Evolutionary conservation across 345 rosid species (phyloP).

Genomic region (Populus ilicifolia): DNA sequence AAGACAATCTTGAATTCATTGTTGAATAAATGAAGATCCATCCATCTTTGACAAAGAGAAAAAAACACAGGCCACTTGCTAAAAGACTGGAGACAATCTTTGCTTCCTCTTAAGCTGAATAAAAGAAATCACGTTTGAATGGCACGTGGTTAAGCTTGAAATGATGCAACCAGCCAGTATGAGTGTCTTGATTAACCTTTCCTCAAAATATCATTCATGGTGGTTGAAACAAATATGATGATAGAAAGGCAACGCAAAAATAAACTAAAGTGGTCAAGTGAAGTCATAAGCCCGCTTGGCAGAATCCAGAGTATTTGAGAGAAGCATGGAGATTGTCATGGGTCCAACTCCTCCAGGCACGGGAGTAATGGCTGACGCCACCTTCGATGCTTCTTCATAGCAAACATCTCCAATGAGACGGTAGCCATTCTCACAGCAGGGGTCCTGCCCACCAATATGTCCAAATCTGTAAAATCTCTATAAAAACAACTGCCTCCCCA

Average conservation of each 20-base stretch:
- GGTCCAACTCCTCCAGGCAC: slow-evolving; percentile 97
- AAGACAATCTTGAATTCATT: not conserved
- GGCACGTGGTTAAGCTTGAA: not conserved
- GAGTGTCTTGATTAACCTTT: not conserved
- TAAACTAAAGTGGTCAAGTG: slow-evolving; percentile 5
- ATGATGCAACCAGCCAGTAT: not conserved
- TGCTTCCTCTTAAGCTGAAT: too few relatives aligned
- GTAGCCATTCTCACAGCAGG: slow-evolving; percentile 64
- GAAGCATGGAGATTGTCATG: slow-evolving; percentile 89
- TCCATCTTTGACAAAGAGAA: not conserved
- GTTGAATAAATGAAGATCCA: too few relatives aligned
- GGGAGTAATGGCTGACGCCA: slow-evolving; percentile 77
- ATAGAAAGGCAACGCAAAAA: not conserved
- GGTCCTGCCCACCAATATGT: slow-evolving; percentile 49
- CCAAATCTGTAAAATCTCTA: not conserved
- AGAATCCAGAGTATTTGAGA: slow-evolving; percentile 71
- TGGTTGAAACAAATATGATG: not conserved
- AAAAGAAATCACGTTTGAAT: not conserved
- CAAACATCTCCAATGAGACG: slow-evolving; percentile 83
- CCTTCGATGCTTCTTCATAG: slow-evolving; percentile 66
- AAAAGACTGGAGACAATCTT: not conserved
- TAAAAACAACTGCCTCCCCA: not conserved
- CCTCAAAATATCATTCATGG: not conserved
- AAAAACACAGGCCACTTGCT: not conserved
- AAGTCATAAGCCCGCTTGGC: slow-evolving; percentile 50